phyloP scores from a whole-genome alignment of 2,329 filamentous ascomycete genomes.

The Diaporthe ilicicola region DNA sequence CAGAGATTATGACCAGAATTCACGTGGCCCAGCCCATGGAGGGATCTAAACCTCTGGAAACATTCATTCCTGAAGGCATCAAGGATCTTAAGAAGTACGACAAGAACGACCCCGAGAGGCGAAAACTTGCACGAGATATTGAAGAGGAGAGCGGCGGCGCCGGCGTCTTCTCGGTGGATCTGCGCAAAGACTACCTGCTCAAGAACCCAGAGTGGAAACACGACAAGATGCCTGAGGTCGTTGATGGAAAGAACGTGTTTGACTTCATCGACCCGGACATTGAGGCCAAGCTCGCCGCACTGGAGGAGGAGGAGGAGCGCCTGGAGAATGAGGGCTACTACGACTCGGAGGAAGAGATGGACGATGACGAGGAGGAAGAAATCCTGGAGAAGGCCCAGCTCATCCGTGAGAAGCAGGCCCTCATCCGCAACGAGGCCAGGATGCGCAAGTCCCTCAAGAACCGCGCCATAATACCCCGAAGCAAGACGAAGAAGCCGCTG shows the following conservation, averaged over 20 bases:
- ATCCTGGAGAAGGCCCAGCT: constrained; percentile 90
- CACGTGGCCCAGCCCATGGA: constrained; percentile 96
- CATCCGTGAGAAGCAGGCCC: constrained; percentile 91
- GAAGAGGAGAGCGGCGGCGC: constrained; percentile 94
- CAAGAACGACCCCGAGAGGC: constrained; percentile 86
- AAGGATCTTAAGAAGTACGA: constrained; percentile 88
- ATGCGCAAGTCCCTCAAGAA: constrained; percentile 99
- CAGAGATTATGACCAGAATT: constrained; percentile 91
- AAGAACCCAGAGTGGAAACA: constrained; percentile 94
- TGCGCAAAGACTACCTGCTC: constrained; percentile 87
- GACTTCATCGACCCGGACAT: constrained; percentile 98
- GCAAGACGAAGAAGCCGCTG: constrained; percentile 80
- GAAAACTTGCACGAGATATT: constrained; percentile 82
- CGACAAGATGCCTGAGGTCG: constrained; percentile 93
- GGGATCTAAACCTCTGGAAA: constrained; percentile 74
- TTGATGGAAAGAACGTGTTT: constrained; percentile 96
- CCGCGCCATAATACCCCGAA: constrained; percentile 89
- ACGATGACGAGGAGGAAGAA: constrained; percentile 89
- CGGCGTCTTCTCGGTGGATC: constrained; percentile 94
- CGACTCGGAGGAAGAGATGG: constrained; percentile 82
- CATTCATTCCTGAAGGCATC: constrained; percentile 87
- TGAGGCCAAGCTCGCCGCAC: constrained; percentile 86
- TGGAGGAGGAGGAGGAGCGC: constrained; percentile 95
- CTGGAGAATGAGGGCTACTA: constrained; percentile 94
- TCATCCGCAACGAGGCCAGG: constrained; percentile 93